Conservation (phyloP, 2,329 filamentous ascomycete genomes). For the Neobulgaria alba region DNA sequence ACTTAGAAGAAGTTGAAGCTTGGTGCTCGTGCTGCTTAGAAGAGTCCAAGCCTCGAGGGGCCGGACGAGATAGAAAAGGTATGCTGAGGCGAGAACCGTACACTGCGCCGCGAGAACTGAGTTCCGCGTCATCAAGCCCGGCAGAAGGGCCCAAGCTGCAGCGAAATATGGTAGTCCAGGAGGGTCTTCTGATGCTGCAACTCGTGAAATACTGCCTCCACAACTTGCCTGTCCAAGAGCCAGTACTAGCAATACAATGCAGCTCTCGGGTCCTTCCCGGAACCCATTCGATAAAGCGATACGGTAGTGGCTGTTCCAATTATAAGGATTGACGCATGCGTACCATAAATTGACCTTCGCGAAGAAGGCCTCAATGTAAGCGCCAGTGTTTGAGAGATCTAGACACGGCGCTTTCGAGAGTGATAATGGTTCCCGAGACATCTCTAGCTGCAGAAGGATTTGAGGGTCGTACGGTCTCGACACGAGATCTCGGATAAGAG, state of each 20-base stretch:
- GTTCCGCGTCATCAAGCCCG: slow-evolving; percentile 71
- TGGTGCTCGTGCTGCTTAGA: slow-evolving; percentile 71
- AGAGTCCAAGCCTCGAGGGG: slow-evolving; percentile 79
- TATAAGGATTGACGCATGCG: slow-evolving; percentile 75
- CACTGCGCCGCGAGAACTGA: slow-evolving; percentile 72
- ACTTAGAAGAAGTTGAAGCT: slow-evolving; percentile 70
- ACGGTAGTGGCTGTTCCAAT: slow-evolving; percentile 68
- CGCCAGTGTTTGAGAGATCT: slow-evolving; percentile 64
- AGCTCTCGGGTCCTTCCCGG: slow-evolving; percentile 71
- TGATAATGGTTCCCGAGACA: slow-evolving; percentile 67
- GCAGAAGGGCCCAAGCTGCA: slow-evolving; percentile 69
- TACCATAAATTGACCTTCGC: slow-evolving; percentile 79
- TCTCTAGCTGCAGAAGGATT: slow-evolving; percentile 72
- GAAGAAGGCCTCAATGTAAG: slow-evolving; percentile 74
- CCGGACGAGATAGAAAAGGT: slow-evolving; percentile 73
- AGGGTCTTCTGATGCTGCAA: slow-evolving; percentile 59
- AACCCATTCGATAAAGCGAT: slow-evolving; percentile 69
- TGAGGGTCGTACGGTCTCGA: slow-evolving; percentile 71
- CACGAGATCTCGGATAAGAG: slow-evolving; percentile 69
- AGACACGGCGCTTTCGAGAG: slow-evolving; percentile 57
- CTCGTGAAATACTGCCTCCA: slow-evolving; percentile 66
- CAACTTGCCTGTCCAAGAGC: slow-evolving; percentile 70
- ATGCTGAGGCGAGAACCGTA: slow-evolving; percentile 71
- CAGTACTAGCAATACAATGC: slow-evolving; percentile 70
- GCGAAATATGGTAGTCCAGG: slow-evolving; percentile 74